Base-by-base conservation (phyloP, 1,139 yeast genomes). In the Hemisphaericaspora xylanilytica region DNA sequence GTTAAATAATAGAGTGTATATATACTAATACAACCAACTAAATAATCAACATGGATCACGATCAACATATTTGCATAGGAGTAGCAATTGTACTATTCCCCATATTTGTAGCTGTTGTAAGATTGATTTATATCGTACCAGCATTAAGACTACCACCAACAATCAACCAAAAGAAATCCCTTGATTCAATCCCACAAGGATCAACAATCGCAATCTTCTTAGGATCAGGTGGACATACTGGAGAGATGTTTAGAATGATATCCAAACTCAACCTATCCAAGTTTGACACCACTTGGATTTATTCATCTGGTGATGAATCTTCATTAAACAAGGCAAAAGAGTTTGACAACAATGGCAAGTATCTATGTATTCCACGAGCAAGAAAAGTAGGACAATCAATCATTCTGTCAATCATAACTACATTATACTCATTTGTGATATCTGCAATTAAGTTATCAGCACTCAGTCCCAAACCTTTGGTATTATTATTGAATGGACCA, bases 141-240 rank as follows among this genome's bases (percentile, higher is more conserved):
- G 53, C 59, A 13, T 38, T 49, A 27, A 33, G 46, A 17, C 37
- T 52, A 11, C 36, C 45, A 1, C 29, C 27, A 14, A 27, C 36
- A 9, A 29, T 38, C 5, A 22, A 14, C n/a, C 21, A 32, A 14
- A 20, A 28, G n/a, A 36, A 26, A 15, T 36, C 35, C 12, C 28
- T 39, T 22, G 16, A 15, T 3, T 33, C 22, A 15, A 12, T 29
- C 8, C 33, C 37, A 3, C 20, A 15, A 9, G 67, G 65, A 7
- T 44, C 59, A 22, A 53, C 52, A 16, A 50, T 80, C 14, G 70
- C 83, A 75, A 65, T 84, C 1, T 67, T 85, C 11, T 58, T 86
- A 5, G 95, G 95, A 0, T 85, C 94, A 2, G 98, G 78, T 0
- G 98, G 97, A 1, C 98, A 92, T 55, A 90, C 97, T 0, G 97